Base-by-base conservation (phyloP, 2,329 filamentous ascomycete species). In the Colletotrichum magnum region DNA sequence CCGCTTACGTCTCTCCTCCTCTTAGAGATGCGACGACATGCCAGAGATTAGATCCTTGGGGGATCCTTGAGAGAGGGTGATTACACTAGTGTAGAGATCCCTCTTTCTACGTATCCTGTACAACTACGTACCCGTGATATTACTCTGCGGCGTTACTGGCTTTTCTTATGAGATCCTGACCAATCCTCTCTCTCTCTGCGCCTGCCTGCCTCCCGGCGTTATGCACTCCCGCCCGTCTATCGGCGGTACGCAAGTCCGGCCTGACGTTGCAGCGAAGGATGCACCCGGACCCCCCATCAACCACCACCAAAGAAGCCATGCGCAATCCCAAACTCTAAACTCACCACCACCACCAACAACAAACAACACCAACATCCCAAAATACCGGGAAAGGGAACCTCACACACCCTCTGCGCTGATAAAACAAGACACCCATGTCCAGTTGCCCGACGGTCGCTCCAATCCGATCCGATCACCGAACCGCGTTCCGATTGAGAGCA, bases 161-260 rank as follows among this genome's bases (percentile, higher is more conserved):
- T 36, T 36, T 10, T 36, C 45, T n/a, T 48, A 10, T 36, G 32
- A 4, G 45, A 48, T 48, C 39, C 36, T 32, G 21, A 21, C n/a
- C n/a, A 24, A 16, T 16, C 9, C 16, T 18, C 58, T 16, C 47
- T 45, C 58, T 24, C 18, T 10, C 60, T 24, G 13, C 57, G 26
- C 24, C 32, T 9, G 4, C 9, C 32, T 10, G 32, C 50, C 28
- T n/a, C 52, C 53, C 53, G 45, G 60, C 53, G 59, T 43, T 48
- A 26, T 12, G 45, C 45, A 57, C 13, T 54, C 21, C 21, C 21
- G 3, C 21, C 21, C 21, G 21, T 24, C 16, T 41, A 43, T 58
- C 60, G 52, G 47, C 18, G 60, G 24, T 58, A 68, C 10, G 41
- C 21, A 48, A 47, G 54, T 48, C 65, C 60, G 61, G 61, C 50